A percentile compares a stretch with the other conserved stretches of the same genome.
Conservation (phyloP, 352 stramenopile genomes). For the Phytophthora fragariaefolia region DNA sequence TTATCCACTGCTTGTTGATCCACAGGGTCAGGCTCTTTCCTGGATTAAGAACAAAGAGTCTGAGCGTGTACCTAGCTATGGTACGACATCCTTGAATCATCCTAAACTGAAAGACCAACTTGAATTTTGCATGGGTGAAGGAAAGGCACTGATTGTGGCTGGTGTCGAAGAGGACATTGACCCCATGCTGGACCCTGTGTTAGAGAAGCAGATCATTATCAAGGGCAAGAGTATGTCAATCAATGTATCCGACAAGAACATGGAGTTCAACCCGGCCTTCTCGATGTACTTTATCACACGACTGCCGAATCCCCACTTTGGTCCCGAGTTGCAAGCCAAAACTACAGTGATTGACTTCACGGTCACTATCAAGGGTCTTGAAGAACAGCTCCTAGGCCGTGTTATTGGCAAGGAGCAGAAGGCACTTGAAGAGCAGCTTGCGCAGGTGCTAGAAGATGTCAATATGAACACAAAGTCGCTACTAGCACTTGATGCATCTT, state of each 20-base stretch:
- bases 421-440: conserved; percentile 98
- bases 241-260: conserved; percentile 98
- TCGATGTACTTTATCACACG: conserved; percentile 99
- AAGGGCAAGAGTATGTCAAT: conserved; percentile 98
- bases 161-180: conserved; percentile 99
- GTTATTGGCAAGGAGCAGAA: conserved; percentile 99
- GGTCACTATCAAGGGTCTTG: conserved; percentile 96
- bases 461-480: conserved; percentile 98
- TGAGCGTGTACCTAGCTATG: conserved; percentile 95
- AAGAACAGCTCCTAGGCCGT: conserved; percentile 97
- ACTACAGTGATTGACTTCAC: conserved; percentile 99
- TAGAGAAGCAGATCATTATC: conserved; percentile 97
- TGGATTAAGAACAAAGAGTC: conserved; percentile 98
- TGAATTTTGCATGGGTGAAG: conserved; percentile 98
- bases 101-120: conserved; percentile 98
- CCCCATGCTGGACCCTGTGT: conserved; percentile 97
- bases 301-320: conserved; percentile 98
- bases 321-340: conserved; percentile 98
- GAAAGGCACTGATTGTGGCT: conserved; percentile 93
- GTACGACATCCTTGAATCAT: conserved; percentile 95
- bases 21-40: conserved; percentile 96
- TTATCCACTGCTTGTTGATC: conserved; percentile 97
- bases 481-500: conserved; percentile 94
- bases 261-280: conserved; percentile 98
- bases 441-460: conserved; percentile 98